Evolutionary conservation across 768 basidiomycete genomes (phyloP), one percentile per base, ranked within the genome.

Genomic region (Brasilioporus rufonigricans): DNA sequence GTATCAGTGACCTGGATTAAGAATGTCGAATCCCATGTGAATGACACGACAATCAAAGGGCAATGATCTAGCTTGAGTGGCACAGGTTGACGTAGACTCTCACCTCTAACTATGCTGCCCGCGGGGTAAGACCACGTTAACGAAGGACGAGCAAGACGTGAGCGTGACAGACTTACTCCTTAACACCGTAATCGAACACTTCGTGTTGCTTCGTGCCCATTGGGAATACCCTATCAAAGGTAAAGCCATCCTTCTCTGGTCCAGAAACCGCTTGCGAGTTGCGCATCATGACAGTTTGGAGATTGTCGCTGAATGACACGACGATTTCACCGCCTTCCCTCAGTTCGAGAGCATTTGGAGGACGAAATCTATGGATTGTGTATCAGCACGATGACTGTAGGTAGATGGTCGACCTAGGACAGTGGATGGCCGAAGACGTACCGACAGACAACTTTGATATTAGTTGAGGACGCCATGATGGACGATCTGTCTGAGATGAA

Each of bases 401-500:
- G 18, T 24, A 29, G 39, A 45, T 36, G 53, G 44, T 41, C 32
- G 52, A 64, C 5, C 35, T 31, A 33, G 21, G 44, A 31, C 19
- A 18, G 29, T 33, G 35, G 45, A 53, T 48, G 56, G 45, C 36
- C n/a, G 56, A 40, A 43, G 48, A 75, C 93, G 63, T 64, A 95
- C 96, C 96, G 93, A 82, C 96, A 98, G 61, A 99, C 93, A 68
- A 99, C 97, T 80, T 98, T 96, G 81, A 96, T 94, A 72, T 95
- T 95, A 62, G 86, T 93, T 58, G 78, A 77, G 62, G 86, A 82
- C 68, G 86, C 86, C 75, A 87, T 84, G 76, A 80, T 81, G 69
- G 67, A 64, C 61, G 61, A 69, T 69, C 67, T 60, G 65, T 58
- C 52, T 55, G 43, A 24, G 52, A 33, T 50, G 57, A 53, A 55